phyloP scores from a whole-genome alignment of 257 asterid species.

The Solanum corneliomulleri region DNA sequence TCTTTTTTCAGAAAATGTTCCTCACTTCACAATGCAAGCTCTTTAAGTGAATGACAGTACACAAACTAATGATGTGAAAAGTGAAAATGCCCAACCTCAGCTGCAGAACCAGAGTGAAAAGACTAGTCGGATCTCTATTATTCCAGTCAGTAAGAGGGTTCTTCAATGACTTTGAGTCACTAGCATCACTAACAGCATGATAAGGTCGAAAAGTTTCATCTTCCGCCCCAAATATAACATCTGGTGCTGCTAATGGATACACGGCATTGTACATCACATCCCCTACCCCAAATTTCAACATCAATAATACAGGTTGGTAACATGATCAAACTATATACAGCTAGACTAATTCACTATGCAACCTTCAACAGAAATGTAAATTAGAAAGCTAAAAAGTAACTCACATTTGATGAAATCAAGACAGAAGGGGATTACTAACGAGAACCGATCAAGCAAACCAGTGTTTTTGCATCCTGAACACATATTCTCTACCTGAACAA shows the following conservation, averaged over 20 bases:
- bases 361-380: not conserved
- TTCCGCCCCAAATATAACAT: conserved; percentile 73
- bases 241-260: conserved; percentile 81
- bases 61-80: not conserved
- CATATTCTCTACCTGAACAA: conserved; percentile 75
- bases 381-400: conserved; percentile 1
- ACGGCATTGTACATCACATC: conserved; percentile 67
- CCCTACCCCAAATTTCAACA: conserved; percentile 38
- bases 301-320: not conserved
- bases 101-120: conserved; percentile 58
- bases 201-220: conserved; percentile 67
- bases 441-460: conserved; percentile 66
- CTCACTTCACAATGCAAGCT: not conserved
- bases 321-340: not conserved
- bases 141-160: conserved; percentile 64
- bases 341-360: not conserved
- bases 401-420: conserved; percentile 71
- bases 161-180: conserved; percentile 22
- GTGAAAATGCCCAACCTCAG: conserved; percentile 42
- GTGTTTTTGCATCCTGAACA: conserved; percentile 85
- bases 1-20: not conserved
- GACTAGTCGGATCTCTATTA: conserved; percentile 58
- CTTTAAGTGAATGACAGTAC: not conserved
- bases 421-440: conserved; percentile 77
- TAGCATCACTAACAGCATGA: conserved; percentile 3